Percentiles rank a stretch among this genome's conserved stretches.
Conservation (phyloP, 495 filamentous ascomycete genomes). For the Annulohypoxylon maeteangense region DNA sequence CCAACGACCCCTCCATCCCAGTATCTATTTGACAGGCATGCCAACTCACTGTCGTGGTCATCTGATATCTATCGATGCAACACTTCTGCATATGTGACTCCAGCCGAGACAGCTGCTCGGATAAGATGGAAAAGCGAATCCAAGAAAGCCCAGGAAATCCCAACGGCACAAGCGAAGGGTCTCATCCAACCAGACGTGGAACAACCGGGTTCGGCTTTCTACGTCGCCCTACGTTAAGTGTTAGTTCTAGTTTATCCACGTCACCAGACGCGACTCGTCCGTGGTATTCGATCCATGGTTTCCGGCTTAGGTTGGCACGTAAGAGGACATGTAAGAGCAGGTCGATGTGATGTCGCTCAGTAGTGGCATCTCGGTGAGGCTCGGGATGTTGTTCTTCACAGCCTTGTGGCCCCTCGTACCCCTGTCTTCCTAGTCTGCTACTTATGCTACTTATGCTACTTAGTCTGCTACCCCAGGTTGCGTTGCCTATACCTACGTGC, state of each 20-base stretch:
- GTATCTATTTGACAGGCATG: constrained; percentile 19
- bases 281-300: constrained; percentile 2
- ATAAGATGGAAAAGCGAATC: constrained; percentile 11
- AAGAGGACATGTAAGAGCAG: neutral
- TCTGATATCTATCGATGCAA: constrained; percentile 47
- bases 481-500: constrained; percentile 8
- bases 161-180: constrained; percentile 9
- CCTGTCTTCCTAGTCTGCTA: too few species aligned
- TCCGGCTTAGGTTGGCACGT: neutral
- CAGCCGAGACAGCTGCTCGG: constrained; percentile 17
- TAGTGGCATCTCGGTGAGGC: constrained; percentile 47
- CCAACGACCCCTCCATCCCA: constrained; percentile 30
- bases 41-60: constrained; percentile 40
- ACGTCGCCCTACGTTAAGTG: constrained; percentile 13
- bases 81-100: constrained; percentile 32
- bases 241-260: constrained; percentile 14
- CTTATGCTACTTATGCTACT: neutral
- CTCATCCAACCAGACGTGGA: constrained; percentile 24
- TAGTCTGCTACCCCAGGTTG: constrained; percentile 14
- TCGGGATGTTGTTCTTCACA: constrained; percentile 43
- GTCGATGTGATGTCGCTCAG: constrained; percentile 24
- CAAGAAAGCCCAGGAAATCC: constrained; percentile 5
- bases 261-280: constrained; percentile 14
- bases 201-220: constrained; percentile 24
- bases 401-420: constrained; percentile 36